Percentiles rank a stretch among this genome's conserved stretches.
These are phyloP conservation scores for Ajuga chamaepitys DNA, from an alignment of 257 asterid species.

Conservation along the genomic window DNA sequence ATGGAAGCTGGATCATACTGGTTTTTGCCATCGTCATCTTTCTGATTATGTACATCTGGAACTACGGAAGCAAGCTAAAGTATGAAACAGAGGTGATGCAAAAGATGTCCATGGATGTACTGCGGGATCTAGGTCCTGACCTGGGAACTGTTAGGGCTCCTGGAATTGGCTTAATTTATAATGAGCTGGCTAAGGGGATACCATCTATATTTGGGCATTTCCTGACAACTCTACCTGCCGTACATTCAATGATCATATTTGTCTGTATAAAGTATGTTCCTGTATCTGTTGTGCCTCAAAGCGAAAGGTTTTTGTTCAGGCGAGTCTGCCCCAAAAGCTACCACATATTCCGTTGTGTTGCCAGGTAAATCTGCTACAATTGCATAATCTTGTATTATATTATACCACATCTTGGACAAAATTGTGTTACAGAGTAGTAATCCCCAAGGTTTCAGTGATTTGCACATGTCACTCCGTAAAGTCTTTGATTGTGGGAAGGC, in stretches of 20 bases:
- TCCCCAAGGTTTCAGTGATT: not conserved
- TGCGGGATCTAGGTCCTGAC: slow-evolving; percentile 78
- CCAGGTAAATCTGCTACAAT: slow-evolving; percentile 54
- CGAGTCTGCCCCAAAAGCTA: slow-evolving; percentile 81
- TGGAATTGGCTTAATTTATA: slow-evolving; percentile 86
- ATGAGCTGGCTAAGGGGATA: slow-evolving; percentile 88
- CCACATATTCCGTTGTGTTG: slow-evolving; percentile 95
- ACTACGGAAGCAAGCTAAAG: slow-evolving; percentile 84
- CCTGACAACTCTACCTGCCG: slow-evolving; percentile 87
- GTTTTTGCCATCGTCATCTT: slow-evolving; percentile 73
- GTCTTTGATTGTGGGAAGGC: not conserved
- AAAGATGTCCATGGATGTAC: slow-evolving; percentile 82
- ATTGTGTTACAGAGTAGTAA: not conserved
- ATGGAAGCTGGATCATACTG: slow-evolving; percentile 95
- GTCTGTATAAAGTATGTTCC: slow-evolving; percentile 93
- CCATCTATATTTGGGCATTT: slow-evolving; percentile 95
- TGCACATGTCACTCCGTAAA: not conserved
- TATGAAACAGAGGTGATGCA: slow-evolving; percentile 86
- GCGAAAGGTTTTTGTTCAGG: slow-evolving; percentile 83
- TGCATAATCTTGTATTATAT: not conserved
- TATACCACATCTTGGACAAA: not conserved
- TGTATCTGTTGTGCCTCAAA: slow-evolving; percentile 81
- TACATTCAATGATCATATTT: slow-evolving; percentile 92
- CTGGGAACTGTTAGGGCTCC: slow-evolving; percentile 93
- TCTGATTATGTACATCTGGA: slow-evolving; percentile 87